Conservation (phyloP, 2,329 filamentous ascomycete genomes). For the Talaromyces atroroseus region DNA sequence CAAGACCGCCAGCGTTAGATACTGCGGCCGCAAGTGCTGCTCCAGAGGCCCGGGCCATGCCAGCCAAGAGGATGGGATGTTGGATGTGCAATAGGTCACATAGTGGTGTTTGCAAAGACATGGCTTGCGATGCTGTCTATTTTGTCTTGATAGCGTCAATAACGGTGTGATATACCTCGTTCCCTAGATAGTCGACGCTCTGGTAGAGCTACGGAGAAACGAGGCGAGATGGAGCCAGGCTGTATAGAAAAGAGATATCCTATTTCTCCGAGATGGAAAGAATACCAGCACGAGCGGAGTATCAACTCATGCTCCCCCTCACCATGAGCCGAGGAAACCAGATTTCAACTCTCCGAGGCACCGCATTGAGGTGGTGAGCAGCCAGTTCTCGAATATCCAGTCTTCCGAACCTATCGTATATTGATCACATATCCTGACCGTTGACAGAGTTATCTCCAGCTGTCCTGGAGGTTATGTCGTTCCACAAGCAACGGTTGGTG, state of each 20-base stretch:
- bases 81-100: constrained; percentile 73
- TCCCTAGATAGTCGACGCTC: too few species aligned
- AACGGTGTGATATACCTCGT: too few species aligned
- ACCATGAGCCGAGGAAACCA: not conserved
- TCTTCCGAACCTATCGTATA: not conserved
- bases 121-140: constrained; percentile 14
- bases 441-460: too few species aligned
- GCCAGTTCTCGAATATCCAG: not conserved
- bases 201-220: too few species aligned
- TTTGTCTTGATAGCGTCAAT: too few species aligned
- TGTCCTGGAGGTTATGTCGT: too few species aligned
- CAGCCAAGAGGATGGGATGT: constrained; percentile 86
- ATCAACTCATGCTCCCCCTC: not conserved
- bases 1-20: constrained; percentile 79
- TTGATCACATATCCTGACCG: too few species aligned
- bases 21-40: constrained; percentile 76
- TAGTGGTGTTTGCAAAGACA: constrained; percentile 67
- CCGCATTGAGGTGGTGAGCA: not conserved
- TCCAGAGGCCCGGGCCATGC: constrained; percentile 83
- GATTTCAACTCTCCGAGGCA: not conserved
- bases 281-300: too few species aligned
- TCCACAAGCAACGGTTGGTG: too few species aligned
- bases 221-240: too few species aligned
- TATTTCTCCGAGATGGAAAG: too few species aligned
- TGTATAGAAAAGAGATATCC: too few species aligned